These are phyloP conservation scores for Aspergillus heteromorphus DNA, from an alignment of 495 filamentous ascomycete genomes.

Conservation along the genomic window DNA sequence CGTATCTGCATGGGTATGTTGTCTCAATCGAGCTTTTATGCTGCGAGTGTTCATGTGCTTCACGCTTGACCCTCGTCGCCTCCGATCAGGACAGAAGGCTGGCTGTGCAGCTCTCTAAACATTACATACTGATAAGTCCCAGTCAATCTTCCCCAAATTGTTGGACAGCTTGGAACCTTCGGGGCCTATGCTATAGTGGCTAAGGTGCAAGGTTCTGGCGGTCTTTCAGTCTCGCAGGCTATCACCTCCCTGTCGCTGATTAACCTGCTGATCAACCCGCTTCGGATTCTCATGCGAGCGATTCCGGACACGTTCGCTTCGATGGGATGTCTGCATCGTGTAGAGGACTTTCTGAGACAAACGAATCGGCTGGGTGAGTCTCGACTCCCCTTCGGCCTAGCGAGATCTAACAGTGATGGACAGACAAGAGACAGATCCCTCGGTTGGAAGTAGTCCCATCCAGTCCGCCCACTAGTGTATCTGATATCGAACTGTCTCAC, in stretches of 20 bases:
- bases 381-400: neutral
- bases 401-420: neutral
- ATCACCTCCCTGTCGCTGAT: slow-evolving; percentile 16
- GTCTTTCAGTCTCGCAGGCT: slow-evolving; percentile 14
- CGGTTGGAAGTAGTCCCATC: neutral
- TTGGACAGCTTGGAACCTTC: slow-evolving; percentile 18
- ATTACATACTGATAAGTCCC: neutral
- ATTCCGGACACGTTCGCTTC: slow-evolving; percentile 20
- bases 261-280: slow-evolving; percentile 16
- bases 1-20: slow-evolving; percentile 15
- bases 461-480: neutral
- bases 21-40: no score
- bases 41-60: no score
- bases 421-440: slow-evolving; percentile 12
- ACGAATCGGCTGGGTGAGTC: slow-evolving; percentile 8
- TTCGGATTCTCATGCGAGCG: slow-evolving; percentile 9
- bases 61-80: no score
- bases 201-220: slow-evolving; percentile 8
- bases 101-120: neutral
- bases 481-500: slow-evolving; percentile 6
- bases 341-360: slow-evolving; percentile 17
- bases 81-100: no score
- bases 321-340: slow-evolving; percentile 16
- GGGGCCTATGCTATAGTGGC: slow-evolving; percentile 19
- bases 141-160: slow-evolving; percentile 15